phyloP scores from a whole-genome alignment of 768 basidiomycete genomes.

The Kwoniella sp. region DNA sequence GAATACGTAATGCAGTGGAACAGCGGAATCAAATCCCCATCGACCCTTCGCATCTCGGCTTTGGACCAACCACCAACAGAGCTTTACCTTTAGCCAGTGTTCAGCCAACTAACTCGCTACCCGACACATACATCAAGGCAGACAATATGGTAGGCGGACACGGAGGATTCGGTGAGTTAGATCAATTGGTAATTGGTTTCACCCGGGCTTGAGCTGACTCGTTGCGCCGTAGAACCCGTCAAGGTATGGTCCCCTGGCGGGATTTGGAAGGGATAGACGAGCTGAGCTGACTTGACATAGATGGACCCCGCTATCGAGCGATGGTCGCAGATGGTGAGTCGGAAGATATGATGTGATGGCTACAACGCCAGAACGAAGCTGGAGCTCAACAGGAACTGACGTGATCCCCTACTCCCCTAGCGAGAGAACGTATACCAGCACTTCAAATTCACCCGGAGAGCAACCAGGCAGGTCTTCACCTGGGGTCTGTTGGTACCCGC shows the following conservation, averaged over 20 bases:
- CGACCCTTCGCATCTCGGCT: neutral
- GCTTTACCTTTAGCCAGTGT: neutral
- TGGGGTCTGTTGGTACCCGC: conserved; percentile 66
- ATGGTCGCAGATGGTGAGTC: conserved; percentile 62
- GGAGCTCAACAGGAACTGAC: neutral
- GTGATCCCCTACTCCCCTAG: conserved; percentile 51
- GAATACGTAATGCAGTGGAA: too few species aligned
- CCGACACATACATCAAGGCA: neutral
- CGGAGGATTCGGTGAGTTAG: conserved; percentile 53
- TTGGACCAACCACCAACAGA: neutral
- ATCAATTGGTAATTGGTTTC: neutral
- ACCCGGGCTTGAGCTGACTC: too few species aligned
- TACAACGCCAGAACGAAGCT: too few species aligned
- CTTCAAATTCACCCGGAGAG: conserved; percentile 72
- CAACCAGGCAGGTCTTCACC: conserved; percentile 60
- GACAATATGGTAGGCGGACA: conserved; percentile 62
- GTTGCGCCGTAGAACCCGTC: conserved; percentile 16
- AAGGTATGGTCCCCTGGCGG: conserved; percentile 7
- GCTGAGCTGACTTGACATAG: too few species aligned
- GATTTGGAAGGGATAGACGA: neutral
- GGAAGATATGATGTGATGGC: too few species aligned
- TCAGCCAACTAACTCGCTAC: neutral
- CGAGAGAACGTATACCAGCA: conserved; percentile 78
- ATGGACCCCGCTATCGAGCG: conserved; percentile 58
- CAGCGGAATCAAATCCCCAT: conserved; percentile 7